phyloP scores from a whole-genome alignment of 2,329 filamentous ascomycete genomes.

The Stachybotrys elegans region DNA sequence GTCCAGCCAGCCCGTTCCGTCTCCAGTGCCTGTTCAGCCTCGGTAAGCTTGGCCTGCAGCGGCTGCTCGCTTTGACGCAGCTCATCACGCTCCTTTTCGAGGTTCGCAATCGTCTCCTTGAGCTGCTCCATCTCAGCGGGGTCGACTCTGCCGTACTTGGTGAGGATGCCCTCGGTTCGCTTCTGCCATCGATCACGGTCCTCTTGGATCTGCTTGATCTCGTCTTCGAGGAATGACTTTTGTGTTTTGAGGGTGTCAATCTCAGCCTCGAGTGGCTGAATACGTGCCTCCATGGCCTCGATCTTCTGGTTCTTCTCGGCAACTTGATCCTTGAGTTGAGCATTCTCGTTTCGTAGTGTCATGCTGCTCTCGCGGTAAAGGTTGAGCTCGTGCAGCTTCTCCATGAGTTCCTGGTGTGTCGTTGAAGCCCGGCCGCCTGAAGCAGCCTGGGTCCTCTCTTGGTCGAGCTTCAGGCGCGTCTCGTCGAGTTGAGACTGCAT shows the following conservation, averaged over 20 bases:
- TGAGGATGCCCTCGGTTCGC: slow-evolving; percentile 89
- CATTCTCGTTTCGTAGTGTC: slow-evolving; percentile 81
- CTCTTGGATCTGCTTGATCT: slow-evolving; percentile 82
- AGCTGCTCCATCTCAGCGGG: slow-evolving; percentile 88
- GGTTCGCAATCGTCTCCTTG: slow-evolving; percentile 66
- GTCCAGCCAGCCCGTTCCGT: slow-evolving; percentile 51
- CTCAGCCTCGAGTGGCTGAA: slow-evolving; percentile 77
- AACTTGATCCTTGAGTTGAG: slow-evolving; percentile 71
- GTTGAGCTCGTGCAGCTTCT: slow-evolving; percentile 93
- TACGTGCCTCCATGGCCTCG: slow-evolving; percentile 65
- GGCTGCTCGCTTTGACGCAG: slow-evolving; percentile 45
- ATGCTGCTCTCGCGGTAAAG: slow-evolving; percentile 92
- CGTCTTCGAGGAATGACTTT: slow-evolving; percentile 75
- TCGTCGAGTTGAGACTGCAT: slow-evolving; percentile 85
- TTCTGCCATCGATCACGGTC: slow-evolving; percentile 95
- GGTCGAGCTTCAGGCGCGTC: slow-evolving; percentile 78
- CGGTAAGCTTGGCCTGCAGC: slow-evolving; percentile 48
- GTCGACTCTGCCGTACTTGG: slow-evolving; percentile 93
- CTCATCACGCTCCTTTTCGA: slow-evolving; percentile 61
- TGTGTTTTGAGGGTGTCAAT: slow-evolving; percentile 80
- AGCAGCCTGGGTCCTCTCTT: slow-evolving; percentile 73
- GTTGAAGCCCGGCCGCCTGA: slow-evolving; percentile 69
- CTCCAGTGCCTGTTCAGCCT: slow-evolving; percentile 47
- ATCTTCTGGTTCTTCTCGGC: slow-evolving; percentile 70
- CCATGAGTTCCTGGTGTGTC: slow-evolving; percentile 85